Percentiles rank a stretch among this genome's conserved stretches.
These are phyloP conservation scores for Gnomoniopsis sp. DNA, from an alignment of 2,329 filamentous ascomycete genomes.

Conservation along the genomic window DNA sequence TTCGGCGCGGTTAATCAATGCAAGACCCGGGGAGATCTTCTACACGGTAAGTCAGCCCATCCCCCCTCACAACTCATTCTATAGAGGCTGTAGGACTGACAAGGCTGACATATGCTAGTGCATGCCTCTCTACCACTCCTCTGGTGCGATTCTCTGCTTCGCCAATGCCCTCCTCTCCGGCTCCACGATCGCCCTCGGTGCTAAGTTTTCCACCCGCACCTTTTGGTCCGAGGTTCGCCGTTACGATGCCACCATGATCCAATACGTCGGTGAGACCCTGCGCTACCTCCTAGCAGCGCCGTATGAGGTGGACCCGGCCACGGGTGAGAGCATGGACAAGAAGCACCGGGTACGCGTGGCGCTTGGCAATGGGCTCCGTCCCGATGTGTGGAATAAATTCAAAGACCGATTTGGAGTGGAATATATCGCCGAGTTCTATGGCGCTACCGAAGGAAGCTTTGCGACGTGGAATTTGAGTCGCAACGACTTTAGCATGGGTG, in stretches of 20 bases:
- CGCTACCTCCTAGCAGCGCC: conserved; percentile 74
- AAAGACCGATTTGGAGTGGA: conserved; percentile 76
- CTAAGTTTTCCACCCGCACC: conserved; percentile 71
- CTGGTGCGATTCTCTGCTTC: conserved; percentile 69
- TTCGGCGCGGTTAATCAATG: conserved; percentile 50
- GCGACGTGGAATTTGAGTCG: conserved; percentile 70
- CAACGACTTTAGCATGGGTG: conserved; percentile 72
- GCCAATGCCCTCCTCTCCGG: conserved; percentile 56
- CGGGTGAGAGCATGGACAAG: conserved; percentile 66
- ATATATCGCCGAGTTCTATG: conserved; percentile 77
- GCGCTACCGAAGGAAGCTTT: conserved; percentile 68
- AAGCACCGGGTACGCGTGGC: conserved; percentile 71
- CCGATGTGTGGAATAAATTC: conserved; percentile 82
- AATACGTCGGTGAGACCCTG: conserved; percentile 86
- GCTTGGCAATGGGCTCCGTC: conserved; percentile 81
- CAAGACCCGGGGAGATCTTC: conserved; percentile 64
- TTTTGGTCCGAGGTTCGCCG: conserved; percentile 78
- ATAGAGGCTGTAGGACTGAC: neutral
- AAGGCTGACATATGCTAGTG: conserved; percentile 42
- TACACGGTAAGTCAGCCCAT: conserved; percentile 58
- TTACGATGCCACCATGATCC: conserved; percentile 69
- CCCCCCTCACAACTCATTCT: conserved; percentile 10
- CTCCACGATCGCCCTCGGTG: conserved; percentile 67
- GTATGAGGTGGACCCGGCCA: conserved; percentile 57
- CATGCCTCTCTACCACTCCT: conserved; percentile 88